Evolutionary conservation across 23 red algal species (phyloP), one percentile per base, ranked within the genome.

Genomic region (Chondrus crispus): DNA sequence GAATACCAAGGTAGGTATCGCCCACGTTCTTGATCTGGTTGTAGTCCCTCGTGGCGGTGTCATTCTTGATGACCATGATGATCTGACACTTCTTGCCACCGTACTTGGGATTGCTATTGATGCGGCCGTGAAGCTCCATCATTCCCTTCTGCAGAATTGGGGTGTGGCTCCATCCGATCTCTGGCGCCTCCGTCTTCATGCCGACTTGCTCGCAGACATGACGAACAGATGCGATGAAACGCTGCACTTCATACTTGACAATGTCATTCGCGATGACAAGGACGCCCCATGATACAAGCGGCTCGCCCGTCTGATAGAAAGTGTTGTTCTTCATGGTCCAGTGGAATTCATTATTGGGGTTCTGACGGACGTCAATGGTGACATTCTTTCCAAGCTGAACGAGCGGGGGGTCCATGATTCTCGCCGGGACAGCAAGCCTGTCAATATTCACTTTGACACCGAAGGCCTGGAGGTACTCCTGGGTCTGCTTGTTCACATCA

Each of bases 51-150:
- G 92, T 87, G 2, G 72, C 84, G 4, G 62, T 81, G 8, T 48
- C 73, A n/a, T 87, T 72, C 58, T 94, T 94, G 46, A 94, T 81
- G n/a, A 94, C 92, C 92, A 94, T 81, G 20, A 94, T 86, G 28
- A 94, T 18, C 51, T 94, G 92, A 57, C 92, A 94, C 19, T 68
- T 71, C 29, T 66, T 54, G 19, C 39, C 44, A 36, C 38, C 76
- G 13, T 30, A 60, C 33, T 5, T 55, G 2, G 90, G 46, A 48
- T 93, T 80, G 55, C 66, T 74, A 36, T 77, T 62, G 3, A 94
- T 55, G 29, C 81, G 58, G 82, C 60, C 33, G 26, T 62, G 68
- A 47, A 94, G 45, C 20, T 58, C 71, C 28, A 69, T 62, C 92
- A 94, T 94, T 41, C 74, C 72, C 54, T 73, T 70, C 13, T 75